These are phyloP conservation scores for Persicaria tinctoria DNA, from an alignment of 148 eudicot species.

Conservation along the genomic window DNA sequence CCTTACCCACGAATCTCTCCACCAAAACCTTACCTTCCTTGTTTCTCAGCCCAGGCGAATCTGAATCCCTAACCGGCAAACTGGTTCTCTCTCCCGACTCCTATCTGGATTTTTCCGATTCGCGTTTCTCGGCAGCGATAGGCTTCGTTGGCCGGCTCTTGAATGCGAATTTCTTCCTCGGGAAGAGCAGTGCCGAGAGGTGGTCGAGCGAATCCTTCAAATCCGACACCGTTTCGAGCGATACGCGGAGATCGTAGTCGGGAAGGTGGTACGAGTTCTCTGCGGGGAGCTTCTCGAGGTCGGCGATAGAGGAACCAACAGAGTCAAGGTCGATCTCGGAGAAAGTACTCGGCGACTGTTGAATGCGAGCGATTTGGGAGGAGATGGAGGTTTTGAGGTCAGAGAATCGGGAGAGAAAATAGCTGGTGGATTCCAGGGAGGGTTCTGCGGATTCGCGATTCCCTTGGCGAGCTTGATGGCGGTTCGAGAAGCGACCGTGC, in stretches of 20 bases:
- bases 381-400: constrained; percentile 24
- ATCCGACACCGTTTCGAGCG: constrained; percentile 40
- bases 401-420: too few relatives aligned
- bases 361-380: constrained; percentile 28
- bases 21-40: constrained; percentile 46
- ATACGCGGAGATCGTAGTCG: constrained; percentile 59
- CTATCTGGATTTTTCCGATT: too few relatives aligned
- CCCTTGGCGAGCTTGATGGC: constrained; percentile 32
- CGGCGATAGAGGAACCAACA: constrained; percentile 38
- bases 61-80: constrained; percentile 13
- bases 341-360: constrained; percentile 19
- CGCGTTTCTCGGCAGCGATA: neutral
- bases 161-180: constrained; percentile 67
- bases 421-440: constrained; percentile 42
- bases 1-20: constrained; percentile 41
- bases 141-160: constrained; percentile 39
- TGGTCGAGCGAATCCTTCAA: constrained; percentile 48
- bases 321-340: constrained; percentile 27
- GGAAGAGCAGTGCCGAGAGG: constrained; percentile 34
- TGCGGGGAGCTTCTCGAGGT: constrained; percentile 57
- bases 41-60: constrained; percentile 49
- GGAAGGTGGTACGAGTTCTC: constrained; percentile 65
- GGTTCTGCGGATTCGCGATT: constrained; percentile 19
- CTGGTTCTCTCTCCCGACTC: constrained; percentile 15
- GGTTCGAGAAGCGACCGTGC: constrained; percentile 62